Conservation (phyloP, 78 protist genomes). For the Thecamonas trahens region DNA sequence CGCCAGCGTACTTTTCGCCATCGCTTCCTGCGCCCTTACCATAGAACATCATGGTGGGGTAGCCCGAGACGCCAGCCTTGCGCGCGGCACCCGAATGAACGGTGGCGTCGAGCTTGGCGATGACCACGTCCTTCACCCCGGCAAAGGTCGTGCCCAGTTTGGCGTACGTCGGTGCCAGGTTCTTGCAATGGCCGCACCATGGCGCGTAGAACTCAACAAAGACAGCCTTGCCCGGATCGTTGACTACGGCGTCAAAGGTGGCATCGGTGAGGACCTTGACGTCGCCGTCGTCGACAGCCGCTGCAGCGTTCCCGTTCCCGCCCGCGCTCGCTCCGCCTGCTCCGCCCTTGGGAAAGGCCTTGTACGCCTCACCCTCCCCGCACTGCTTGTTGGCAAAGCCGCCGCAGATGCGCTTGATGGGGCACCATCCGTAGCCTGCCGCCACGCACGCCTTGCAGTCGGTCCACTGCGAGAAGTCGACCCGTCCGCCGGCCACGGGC, state of each 20-base stretch:
- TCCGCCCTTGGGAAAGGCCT: no score
- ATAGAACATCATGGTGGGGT: slow-evolving; percentile 80
- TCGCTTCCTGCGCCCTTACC: slow-evolving; percentile 40
- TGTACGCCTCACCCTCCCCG: slow-evolving; percentile 8
- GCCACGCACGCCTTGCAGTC: background rate
- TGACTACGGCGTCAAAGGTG: no score
- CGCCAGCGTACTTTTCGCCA: slow-evolving; percentile 74
- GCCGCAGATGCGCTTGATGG: slow-evolving; percentile 9
- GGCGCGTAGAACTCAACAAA: no score
- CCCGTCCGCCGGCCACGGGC: no score
- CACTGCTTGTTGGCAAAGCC: slow-evolving; percentile 8
- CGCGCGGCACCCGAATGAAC: slow-evolving; percentile 31
- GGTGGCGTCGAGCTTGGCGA: slow-evolving; percentile 78
- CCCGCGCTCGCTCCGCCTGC: no score
- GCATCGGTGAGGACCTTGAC: no score
- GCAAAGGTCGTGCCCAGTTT: slow-evolving; percentile 50
- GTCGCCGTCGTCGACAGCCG: no score
- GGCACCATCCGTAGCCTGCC: slow-evolving; percentile 15
- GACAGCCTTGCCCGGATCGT: no score
- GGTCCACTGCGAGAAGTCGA: slow-evolving; percentile 13
- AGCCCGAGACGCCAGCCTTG: slow-evolving; percentile 65
- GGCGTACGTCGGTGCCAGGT: slow-evolving; percentile 67
- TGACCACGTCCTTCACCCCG: slow-evolving; percentile 30
- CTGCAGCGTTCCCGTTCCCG: no score
- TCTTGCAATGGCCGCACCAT: no score